Evolutionary conservation across 768 basidiomycete genomes (phyloP).

Genomic region (Lyophyllum atratum): DNA sequence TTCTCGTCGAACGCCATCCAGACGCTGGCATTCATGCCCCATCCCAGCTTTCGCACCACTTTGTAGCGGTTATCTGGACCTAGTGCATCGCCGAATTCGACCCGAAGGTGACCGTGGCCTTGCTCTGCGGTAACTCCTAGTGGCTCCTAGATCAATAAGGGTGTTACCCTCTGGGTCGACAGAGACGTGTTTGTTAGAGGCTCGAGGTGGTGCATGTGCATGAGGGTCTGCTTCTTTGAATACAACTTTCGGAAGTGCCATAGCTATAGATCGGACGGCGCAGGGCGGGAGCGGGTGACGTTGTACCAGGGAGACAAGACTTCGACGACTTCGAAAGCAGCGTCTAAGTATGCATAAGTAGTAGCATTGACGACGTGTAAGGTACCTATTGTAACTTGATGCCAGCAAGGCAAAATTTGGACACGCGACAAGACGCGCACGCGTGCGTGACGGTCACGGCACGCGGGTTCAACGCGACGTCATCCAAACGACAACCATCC

Average conservation of each 20-base stretch:
- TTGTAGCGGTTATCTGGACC: slow-evolving; percentile 27
- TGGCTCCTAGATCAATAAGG: background rate
- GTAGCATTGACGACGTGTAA: background rate
- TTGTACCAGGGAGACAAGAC: background rate
- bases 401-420: no score
- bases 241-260: background rate
- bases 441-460: no score
- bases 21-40: slow-evolving; percentile 31
- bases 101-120: slow-evolving; percentile 26
- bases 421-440: no score
- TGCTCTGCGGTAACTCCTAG: no score
- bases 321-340: background rate
- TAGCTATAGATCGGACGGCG: background rate
- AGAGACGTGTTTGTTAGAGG: slow-evolving; percentile 23
- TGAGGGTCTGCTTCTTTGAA: no score
- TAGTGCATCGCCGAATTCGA: slow-evolving; percentile 26
- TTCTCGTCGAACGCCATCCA: slow-evolving; percentile 29
- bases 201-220: no score
- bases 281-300: background rate
- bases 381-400: background rate
- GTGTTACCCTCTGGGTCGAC: no score
- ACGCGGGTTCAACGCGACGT: no score
- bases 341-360: background rate
- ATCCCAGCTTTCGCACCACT: slow-evolving; percentile 30
- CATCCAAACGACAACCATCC: no score